Conservation (phyloP, 139 green algal species). For the Astrephomene gubernaculifera region DNA sequence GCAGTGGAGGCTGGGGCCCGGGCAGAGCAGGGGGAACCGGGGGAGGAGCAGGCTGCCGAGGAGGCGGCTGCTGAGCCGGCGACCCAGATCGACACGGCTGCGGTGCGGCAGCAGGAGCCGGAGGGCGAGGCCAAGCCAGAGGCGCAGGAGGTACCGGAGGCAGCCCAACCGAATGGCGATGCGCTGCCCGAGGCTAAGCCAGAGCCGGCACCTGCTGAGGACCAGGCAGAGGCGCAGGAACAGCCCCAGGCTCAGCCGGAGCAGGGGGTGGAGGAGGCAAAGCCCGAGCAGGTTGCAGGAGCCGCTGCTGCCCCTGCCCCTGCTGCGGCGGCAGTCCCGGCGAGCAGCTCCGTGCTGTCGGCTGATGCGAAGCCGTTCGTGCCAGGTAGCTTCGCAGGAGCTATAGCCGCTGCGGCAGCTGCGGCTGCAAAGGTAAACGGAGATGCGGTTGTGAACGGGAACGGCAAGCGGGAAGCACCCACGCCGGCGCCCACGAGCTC, state of each 20-base stretch:
- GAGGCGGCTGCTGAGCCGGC: neutral
- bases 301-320: neutral
- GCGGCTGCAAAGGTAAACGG: neutral
- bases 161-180: neutral
- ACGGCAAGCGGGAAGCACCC: neutral
- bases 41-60: neutral
- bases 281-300: neutral
- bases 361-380: constrained; percentile 31
- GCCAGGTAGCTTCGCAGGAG: neutral
- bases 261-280: neutral
- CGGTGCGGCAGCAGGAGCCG: neutral
- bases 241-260: neutral
- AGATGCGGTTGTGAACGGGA: neutral
- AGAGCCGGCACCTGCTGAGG: neutral
- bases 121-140: neutral
- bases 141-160: neutral
- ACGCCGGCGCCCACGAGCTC: neutral
- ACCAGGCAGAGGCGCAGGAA: neutral
- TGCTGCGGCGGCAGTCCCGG: neutral
- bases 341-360: constrained; percentile 5
- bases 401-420: neutral
- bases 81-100: no score
- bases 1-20: no score
- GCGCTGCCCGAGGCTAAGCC: neutral
- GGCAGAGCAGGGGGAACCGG: no score